These are phyloP conservation scores for Colletotrichum falcatum DNA, from an alignment of 2,329 filamentous ascomycete species.

Conservation along the genomic window DNA sequence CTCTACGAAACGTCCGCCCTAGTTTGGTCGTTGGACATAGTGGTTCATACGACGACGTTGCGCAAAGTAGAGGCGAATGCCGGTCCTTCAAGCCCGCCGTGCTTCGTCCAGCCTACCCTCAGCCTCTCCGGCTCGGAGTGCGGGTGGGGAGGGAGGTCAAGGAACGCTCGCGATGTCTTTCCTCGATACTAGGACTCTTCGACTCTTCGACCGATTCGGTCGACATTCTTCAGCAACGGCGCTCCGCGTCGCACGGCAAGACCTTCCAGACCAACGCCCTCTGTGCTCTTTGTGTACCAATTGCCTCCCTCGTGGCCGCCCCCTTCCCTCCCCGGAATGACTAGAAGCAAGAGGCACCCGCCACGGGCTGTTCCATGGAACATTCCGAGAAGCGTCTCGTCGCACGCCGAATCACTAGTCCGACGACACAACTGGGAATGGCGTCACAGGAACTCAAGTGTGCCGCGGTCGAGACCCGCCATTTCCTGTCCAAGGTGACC, in stretches of 20 bases:
- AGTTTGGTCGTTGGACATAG: neutral
- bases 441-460: conserved; percentile 5
- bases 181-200: no score
- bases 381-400: conserved; percentile 16
- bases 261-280: conserved; percentile 23
- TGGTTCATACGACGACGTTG: neutral
- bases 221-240: no score
- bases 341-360: neutral
- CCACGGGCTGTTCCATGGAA: conserved; percentile 16
- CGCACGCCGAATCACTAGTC: conserved; percentile 19
- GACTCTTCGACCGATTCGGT: neutral
- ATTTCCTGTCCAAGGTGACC: neutral
- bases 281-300: neutral
- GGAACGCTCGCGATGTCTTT: neutral
- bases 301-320: conserved; percentile 4
- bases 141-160: neutral
- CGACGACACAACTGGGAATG: conserved; percentile 12
- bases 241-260: neutral
- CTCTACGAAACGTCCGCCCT: conserved; percentile 20
- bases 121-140: conserved; percentile 24
- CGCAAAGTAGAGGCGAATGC: conserved; percentile 24
- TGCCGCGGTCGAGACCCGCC: neutral
- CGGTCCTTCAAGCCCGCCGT: neutral
- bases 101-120: neutral
- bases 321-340: neutral